Base-by-base conservation (phyloP, 768 basidiomycete genomes). In the Agaricus subrufescens region DNA sequence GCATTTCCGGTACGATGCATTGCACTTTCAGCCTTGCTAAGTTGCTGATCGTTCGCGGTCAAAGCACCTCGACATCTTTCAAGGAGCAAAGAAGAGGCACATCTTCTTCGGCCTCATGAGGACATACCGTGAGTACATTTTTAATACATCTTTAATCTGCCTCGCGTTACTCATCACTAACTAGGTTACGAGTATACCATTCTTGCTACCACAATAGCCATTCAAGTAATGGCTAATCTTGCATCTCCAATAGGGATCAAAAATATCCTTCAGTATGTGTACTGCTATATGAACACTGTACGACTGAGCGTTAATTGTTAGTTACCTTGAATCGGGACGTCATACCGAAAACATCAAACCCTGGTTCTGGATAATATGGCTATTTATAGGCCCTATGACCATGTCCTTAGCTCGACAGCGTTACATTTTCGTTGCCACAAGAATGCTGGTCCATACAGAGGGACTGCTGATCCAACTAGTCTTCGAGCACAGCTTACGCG, bases 401-500 rank as follows among this genome's bases (percentile, higher is more conserved):
- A 34, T 19, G 26, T 61, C 43, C 2, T 39, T 59, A 39, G 75
- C 3, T 53, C 69, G 46, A 67, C 61, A 26, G 69, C 76, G 0
- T 56, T 68, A 15, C 58, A 76, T 46, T 69, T 70, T 52, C 76
- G 76, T 14, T 71, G 76, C 69, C 67, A 83, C 76, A 0, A 68
- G 80, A 4, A 68, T 71, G 10, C 62, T 78, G 25, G 77, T 82
- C 15, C 79, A 77, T 4, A 61, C 68, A 3, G 82, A 87, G 63
- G 75, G 66, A 12, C 65, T 76, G 31, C 60, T 75, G 50, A 73
- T 73, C 1, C 70, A 76, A 53, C 66, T 75, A 15, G 59, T 75
- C 37, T 73, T 75, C 39, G 73, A 75, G 46, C 73, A 76, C 49
- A 68, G 73, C 3, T 74, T 91, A 9, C 75, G 83, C 30, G 78